Evolutionary conservation across 2,329 filamentous ascomycete species (phyloP), one percentile per base, ranked within the genome.

Genomic region (Cladosporium sp.): DNA sequence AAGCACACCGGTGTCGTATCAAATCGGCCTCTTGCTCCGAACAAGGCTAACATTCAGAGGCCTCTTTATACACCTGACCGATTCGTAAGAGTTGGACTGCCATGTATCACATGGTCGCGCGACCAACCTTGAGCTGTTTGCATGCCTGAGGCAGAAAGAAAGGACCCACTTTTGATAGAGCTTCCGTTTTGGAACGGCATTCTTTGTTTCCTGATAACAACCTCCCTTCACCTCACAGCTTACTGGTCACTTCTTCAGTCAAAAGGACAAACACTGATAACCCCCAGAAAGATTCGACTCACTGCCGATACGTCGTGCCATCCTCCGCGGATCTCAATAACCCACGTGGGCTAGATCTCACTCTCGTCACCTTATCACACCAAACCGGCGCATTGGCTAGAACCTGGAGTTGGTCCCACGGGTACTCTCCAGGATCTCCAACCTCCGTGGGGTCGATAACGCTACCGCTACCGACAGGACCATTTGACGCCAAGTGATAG

Each of bases 111-210:
- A n/a, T n/a, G n/a, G n/a, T n/a, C n/a, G n/a, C n/a, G n/a, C n/a
- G n/a, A n/a, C n/a, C n/a, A n/a, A n/a, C n/a, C n/a, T n/a, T n/a
- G n/a, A 17, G 36, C 12, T 17, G 7, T 7, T 15, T 38, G 36
- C 12, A 18, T 34, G 45, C 45, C 45, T 48, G 36, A 48, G 45
- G 45, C 45, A 20, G 11, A 15, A n/a, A n/a, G 20, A 7, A 3
- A 4, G 27, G 45, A 41, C 45, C 45, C 45, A 41, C 45, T 48
- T 48, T 48, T 48, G 45, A 48, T 48, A 41, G 24, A 24, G 37
- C 24, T 40, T 48, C 45, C 45, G 37, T 38, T 48, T 41, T 34
- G 13, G 45, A 41, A 48, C 36, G 39, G 13, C 37, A 22, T 22
- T 37, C 17, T 34, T 27, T 27, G 18, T 24, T 24, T 34, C 22